Base-by-base conservation (phyloP, 345 rosid genomes). In the Chamaenerion angustifolium region DNA sequence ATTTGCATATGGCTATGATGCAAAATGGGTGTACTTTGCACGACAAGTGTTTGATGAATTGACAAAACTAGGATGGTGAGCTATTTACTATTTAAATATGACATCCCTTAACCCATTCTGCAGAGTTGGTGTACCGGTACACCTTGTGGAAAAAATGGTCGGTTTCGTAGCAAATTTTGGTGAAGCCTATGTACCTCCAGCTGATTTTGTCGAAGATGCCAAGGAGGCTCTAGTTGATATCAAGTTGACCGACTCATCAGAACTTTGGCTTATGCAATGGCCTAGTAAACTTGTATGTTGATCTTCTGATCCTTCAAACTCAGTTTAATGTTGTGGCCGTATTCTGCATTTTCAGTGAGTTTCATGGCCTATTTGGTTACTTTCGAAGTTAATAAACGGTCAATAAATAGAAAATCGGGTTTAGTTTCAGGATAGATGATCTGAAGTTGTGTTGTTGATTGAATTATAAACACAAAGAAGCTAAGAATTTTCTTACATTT, bases 201-300 rank as follows among this genome's bases (percentile, higher is more conserved):
- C 67, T 1, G 84, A 69, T 41, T 82, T 66, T 43, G 56, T 54
- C 25, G 69, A 66, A 53, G 75, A 76, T 43, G 16, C 56, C 8
- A 57, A 56, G 48, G 73, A 71, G 6, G 64, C 76, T 4, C 77
- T 84, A 4, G 16, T 51, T 10, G 79, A 84, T 58, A 43, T 71
- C 44, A 59, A 54, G 5, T 9, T 51, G 53, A 55, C 62, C 0
- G 73, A 54, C 8, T 62, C 81, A 4, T 64, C 74, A 2, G 94
- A 88, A 74, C 78, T 86, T 51, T 83, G 90, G 88, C 84, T 90
- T 66, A 69, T 90, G 43, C 94, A 83, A 35, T 83, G 81, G 80
- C 94, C 95, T 57, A 44, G 52, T 46, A 64, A 70, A 48, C 79
- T 70, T 48, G 94, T 82, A 68, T 48, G 55, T 3, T 63, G 49